Conservation (phyloP, 495 filamentous ascomycete genomes). For the Paragyromitra xinjiangensis region DNA sequence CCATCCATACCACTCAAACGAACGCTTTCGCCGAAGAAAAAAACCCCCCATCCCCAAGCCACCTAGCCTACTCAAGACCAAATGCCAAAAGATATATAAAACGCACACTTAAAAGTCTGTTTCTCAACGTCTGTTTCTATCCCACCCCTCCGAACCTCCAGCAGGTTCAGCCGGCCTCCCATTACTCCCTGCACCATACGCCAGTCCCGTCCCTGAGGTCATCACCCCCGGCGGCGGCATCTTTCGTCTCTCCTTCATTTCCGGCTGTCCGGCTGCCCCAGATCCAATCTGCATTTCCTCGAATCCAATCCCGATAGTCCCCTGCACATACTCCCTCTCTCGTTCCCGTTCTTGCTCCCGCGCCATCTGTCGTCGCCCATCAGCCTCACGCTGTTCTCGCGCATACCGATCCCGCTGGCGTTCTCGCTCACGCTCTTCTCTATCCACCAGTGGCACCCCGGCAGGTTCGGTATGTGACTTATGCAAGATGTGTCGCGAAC, state of each 20-base stretch:
- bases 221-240: constrained; percentile 44
- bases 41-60: background rate
- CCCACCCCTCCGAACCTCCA: constrained; percentile 1
- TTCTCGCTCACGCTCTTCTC: constrained; percentile 36
- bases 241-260: constrained; percentile 53
- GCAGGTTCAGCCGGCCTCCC: constrained; percentile 2
- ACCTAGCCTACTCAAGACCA: background rate
- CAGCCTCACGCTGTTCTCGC: constrained; percentile 21
- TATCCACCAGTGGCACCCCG: constrained; percentile 6
- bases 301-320: constrained; percentile 54
- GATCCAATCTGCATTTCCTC: constrained; percentile 42
- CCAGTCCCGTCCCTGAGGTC: constrained; percentile 32
- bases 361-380: constrained; percentile 4
- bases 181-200: constrained; percentile 15
- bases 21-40: constrained; percentile 12
- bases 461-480: constrained; percentile 41
- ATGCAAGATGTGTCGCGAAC: constrained; percentile 34
- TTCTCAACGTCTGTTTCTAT: constrained; percentile 12
- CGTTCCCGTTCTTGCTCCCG: constrained; percentile 35
- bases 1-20: background rate
- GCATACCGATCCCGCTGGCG: constrained; percentile 23
- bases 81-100: constrained; percentile 4
- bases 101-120: background rate
- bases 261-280: constrained; percentile 33
- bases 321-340: constrained; percentile 42